phyloP scores from a whole-genome alignment of 1,284 basidiomycete species.

The Fomes fomentarius region DNA sequence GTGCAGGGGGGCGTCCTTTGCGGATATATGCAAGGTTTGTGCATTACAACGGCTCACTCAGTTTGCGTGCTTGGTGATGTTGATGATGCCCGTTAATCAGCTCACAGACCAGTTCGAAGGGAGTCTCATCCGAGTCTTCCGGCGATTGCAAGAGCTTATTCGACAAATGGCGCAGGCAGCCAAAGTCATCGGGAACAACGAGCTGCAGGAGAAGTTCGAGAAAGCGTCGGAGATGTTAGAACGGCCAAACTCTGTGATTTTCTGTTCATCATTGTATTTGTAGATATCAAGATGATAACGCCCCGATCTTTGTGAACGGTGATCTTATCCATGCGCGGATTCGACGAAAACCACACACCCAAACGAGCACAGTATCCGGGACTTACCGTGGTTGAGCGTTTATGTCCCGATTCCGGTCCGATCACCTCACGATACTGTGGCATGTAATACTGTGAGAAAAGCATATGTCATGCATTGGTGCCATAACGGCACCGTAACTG shows the following conservation, averaged over 20 bases:
- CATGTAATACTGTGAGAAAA: no score
- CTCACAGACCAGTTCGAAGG: conserved; percentile 97
- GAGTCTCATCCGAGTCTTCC: conserved; percentile 91
- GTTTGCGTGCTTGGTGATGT: not conserved
- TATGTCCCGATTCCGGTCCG: no score
- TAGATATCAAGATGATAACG: conserved; percentile 33
- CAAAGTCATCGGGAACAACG: conserved; percentile 94
- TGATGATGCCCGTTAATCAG: conserved; percentile 41
- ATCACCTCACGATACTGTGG: no score
- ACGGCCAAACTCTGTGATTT: conserved; percentile 91
- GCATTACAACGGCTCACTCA: no score
- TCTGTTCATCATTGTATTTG: conserved; percentile 86
- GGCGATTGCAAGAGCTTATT: conserved; percentile 91
- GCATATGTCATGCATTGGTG: no score
- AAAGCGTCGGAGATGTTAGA: conserved; percentile 89
- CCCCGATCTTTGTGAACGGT: not conserved
- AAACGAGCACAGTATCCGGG: no score
- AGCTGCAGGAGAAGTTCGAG: conserved; percentile 91
- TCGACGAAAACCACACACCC: no score
- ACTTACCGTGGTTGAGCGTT: no score
- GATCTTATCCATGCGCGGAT: no score
- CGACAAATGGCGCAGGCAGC: conserved; percentile 95
- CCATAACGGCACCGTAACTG: no score
- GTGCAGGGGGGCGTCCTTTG: conserved; percentile 97
- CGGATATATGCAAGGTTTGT: conserved; percentile 91